phyloP scores from a whole-genome alignment of 148 eudicot genomes.

The Rheum nobile region DNA sequence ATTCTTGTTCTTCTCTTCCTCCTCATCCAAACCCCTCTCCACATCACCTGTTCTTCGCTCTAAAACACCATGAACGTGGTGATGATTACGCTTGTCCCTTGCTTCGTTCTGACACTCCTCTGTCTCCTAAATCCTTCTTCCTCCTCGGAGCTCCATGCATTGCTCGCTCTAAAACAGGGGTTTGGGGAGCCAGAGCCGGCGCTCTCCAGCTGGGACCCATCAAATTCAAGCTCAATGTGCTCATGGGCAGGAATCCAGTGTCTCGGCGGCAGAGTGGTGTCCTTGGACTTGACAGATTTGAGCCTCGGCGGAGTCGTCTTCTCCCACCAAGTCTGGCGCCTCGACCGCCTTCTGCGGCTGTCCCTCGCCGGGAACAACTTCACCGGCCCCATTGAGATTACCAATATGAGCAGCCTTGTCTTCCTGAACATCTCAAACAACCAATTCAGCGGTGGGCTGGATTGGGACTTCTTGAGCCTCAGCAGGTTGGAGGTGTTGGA shows the following conservation, averaged over 20 bases:
- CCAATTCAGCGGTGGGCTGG: slow-evolving; percentile 33
- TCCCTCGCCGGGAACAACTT: slow-evolving; percentile 81
- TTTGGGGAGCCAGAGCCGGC: slow-evolving; percentile 23
- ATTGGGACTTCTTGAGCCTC: slow-evolving; percentile 41
- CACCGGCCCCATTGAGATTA: slow-evolving; percentile 41
- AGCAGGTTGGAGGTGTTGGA: slow-evolving; percentile 51
- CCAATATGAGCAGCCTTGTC: slow-evolving; percentile 29
- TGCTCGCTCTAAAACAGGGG: slow-evolving; percentile 48
- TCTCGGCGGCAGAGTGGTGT: slow-evolving; percentile 39
- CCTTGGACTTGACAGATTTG: slow-evolving; percentile 61
- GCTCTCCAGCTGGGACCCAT: slow-evolving; percentile 40
- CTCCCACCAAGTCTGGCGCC: slow-evolving; percentile 36
- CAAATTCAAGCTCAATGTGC: slow-evolving; percentile 55
- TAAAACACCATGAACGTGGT: slow-evolving; percentile 14
- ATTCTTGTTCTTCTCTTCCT: slow-evolving; percentile 3
- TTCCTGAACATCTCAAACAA: slow-evolving; percentile 72
- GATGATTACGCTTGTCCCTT: slow-evolving; percentile 18
- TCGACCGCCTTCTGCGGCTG: slow-evolving; percentile 44
- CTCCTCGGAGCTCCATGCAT: slow-evolving; percentile 53
- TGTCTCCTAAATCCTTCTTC: slow-evolving; percentile 21
- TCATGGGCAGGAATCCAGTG: slow-evolving; percentile 82
- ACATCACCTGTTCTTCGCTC: slow-evolving; percentile 12
- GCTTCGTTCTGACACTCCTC: slow-evolving; percentile 24
- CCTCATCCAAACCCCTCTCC: slow-evolving; percentile 13
- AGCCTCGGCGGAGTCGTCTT: slow-evolving; percentile 56